These are phyloP conservation scores for Diphasiastrum complanatum DNA, from an alignment of 83 land plant genomes.

Conservation along the genomic window DNA sequence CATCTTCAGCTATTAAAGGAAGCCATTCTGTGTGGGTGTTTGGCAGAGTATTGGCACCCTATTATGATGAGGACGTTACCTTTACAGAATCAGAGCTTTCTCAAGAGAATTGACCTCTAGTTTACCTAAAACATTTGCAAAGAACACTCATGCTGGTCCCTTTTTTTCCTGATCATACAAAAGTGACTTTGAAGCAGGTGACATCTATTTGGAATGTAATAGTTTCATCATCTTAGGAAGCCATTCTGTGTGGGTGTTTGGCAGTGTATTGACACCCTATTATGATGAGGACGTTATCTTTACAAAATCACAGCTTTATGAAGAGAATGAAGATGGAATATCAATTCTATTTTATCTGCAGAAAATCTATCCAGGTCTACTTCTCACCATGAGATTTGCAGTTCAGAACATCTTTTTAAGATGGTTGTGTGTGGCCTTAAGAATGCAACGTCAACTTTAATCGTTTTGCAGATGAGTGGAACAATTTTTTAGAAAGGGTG, in stretches of 20 bases:
- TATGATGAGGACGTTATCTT: slow-evolving; percentile 68
- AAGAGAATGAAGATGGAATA: slow-evolving; percentile 81
- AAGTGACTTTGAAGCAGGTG: not conserved
- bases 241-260: slow-evolving; percentile 1
- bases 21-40: slow-evolving; percentile 1
- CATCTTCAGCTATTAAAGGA: not conserved
- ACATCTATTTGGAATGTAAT: not conserved
- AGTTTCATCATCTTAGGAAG: not conserved
- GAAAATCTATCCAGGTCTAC: slow-evolving; percentile 78
- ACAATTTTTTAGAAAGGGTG: slow-evolving; percentile 18
- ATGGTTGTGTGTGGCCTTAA: not conserved
- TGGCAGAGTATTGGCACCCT: slow-evolving; percentile 74
- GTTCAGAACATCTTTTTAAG: not conserved
- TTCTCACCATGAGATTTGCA: not conserved
- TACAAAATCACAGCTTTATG: slow-evolving; percentile 42
- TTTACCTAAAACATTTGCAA: no score
- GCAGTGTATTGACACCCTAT: slow-evolving; percentile 81
- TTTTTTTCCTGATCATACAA: no score
- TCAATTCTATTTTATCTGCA: slow-evolving; percentile 60
- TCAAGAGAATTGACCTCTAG: slow-evolving; percentile 51
- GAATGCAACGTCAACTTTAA: not conserved
- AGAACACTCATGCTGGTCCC: no score
- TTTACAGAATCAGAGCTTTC: slow-evolving; percentile 49
- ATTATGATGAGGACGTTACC: slow-evolving; percentile 65
- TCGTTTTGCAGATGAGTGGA: slow-evolving; percentile 64